Percentiles rank a stretch among this genome's conserved stretches.
Conservation (phyloP, 2,329 filamentous ascomycete species). For the Ceratocystiopsis sp. region DNA sequence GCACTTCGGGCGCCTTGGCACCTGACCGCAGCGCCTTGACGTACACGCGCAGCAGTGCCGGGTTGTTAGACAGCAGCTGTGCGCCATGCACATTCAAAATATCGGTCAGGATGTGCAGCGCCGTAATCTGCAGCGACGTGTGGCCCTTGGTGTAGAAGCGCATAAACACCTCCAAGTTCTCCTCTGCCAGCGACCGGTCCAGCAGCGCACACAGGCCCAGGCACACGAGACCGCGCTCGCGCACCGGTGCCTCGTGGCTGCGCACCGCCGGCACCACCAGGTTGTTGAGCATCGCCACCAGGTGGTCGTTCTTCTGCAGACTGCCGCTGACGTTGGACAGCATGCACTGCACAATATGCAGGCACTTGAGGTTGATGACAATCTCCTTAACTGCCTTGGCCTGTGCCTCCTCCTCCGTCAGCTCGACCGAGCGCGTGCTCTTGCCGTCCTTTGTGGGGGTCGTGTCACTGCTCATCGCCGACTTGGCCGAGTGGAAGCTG, state of each 20-base stretch:
- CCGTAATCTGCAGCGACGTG: slow-evolving; percentile 73
- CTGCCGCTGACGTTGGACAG: slow-evolving; percentile 80
- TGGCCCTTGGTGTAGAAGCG: slow-evolving; percentile 94
- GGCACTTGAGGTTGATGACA: slow-evolving; percentile 94
- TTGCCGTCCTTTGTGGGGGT: slow-evolving; percentile 33
- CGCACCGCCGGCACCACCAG: slow-evolving; percentile 89
- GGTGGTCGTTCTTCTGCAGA: slow-evolving; percentile 71
- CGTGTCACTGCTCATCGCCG: slow-evolving; percentile 56
- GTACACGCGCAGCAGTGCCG: slow-evolving; percentile 69
- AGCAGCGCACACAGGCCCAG: slow-evolving; percentile 82
- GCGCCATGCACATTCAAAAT: slow-evolving; percentile 80
- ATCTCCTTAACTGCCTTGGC: slow-evolving; percentile 76
- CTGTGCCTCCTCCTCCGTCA: slow-evolving; percentile 48
- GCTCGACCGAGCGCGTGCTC: slow-evolving; percentile 15
- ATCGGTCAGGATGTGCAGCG: slow-evolving; percentile 81
- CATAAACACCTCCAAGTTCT: slow-evolving; percentile 84
- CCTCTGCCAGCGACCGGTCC: slow-evolving; percentile 77
- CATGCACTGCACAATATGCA: slow-evolving; percentile 96
- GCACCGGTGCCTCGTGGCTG: slow-evolving; percentile 79
- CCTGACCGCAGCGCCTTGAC: slow-evolving; percentile 62
- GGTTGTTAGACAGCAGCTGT: slow-evolving; percentile 50
- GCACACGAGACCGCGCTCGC: slow-evolving; percentile 78
- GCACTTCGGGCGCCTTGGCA: slow-evolving; percentile 50
- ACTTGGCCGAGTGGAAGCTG: slow-evolving; percentile 87
- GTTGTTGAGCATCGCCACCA: slow-evolving; percentile 98